phyloP scores from a whole-genome alignment of 345 rosid species.

The Populus tremula region DNA sequence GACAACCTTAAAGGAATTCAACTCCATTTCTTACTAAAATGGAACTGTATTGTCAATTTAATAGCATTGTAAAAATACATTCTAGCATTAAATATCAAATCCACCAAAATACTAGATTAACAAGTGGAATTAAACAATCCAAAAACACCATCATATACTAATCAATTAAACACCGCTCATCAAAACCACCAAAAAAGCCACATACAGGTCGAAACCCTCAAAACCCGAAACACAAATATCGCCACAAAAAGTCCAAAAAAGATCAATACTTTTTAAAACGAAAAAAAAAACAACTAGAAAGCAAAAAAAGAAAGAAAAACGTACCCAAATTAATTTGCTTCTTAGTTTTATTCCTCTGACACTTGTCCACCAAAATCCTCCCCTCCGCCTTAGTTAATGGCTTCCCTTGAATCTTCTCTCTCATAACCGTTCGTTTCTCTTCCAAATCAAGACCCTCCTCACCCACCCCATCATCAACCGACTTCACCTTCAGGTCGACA shows the following conservation, averaged over 20 bases:
- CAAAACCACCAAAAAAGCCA: background rate
- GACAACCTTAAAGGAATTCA: too few species aligned
- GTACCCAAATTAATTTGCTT: constrained; percentile 74
- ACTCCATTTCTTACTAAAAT: too few species aligned
- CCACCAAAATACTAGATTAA: too few species aligned
- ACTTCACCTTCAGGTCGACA: constrained; percentile 54
- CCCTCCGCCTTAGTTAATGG: constrained; percentile 74
- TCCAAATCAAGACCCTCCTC: constrained; percentile 57
- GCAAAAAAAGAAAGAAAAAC: background rate
- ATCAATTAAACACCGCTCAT: background rate
- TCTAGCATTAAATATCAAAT: too few species aligned
- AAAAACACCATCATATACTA: too few species aligned
- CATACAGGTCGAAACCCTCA: too few species aligned
- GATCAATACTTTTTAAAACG: background rate
- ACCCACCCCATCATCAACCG: constrained; percentile 57
- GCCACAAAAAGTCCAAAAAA: background rate
- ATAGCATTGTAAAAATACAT: too few species aligned
- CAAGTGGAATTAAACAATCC: too few species aligned
- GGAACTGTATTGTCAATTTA: too few species aligned
- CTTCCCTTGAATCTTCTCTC: constrained; percentile 63
- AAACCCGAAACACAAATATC: background rate
- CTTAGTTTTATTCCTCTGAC: constrained; percentile 65
- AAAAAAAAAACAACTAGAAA: background rate
- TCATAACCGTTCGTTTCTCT: constrained; percentile 58
- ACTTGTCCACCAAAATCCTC: constrained; percentile 62